phyloP scores from a whole-genome alignment of 768 basidiomycete genomes.

The Trametes gibbosa region DNA sequence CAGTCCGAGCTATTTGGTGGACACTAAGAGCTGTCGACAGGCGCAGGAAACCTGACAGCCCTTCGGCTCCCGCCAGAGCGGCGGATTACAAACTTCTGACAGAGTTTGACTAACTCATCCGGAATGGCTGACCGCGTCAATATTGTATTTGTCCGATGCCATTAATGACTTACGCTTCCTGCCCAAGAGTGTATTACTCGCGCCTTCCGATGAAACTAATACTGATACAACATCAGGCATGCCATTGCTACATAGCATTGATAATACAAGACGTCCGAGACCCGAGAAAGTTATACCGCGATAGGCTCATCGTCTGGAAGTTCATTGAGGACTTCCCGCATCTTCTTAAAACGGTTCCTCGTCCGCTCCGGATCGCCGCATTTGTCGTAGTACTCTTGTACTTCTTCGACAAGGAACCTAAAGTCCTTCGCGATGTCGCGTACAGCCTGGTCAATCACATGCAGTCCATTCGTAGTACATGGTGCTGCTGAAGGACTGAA shows the following conservation, averaged over 20 bases:
- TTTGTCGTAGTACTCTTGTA: slow-evolving; percentile 73
- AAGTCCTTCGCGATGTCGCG: slow-evolving; percentile 65
- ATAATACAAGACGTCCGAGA: background rate
- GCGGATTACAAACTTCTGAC: slow-evolving; percentile 65
- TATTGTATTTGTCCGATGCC: background rate
- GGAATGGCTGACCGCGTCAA: background rate
- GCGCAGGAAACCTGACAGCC: slow-evolving; percentile 75
- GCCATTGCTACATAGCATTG: background rate
- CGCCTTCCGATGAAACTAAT: background rate
- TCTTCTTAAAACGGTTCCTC: slow-evolving; percentile 58
- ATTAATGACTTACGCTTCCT: background rate
- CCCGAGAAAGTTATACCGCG: background rate
- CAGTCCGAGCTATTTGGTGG: no score
- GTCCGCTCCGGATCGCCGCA: slow-evolving; percentile 71
- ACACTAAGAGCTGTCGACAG: slow-evolving; percentile 36
- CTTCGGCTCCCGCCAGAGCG: slow-evolving; percentile 73
- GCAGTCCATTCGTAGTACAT: slow-evolving; percentile 32
- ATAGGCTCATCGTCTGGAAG: slow-evolving; percentile 21
- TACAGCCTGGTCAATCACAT: slow-evolving; percentile 66
- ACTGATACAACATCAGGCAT: slow-evolving; percentile 4
- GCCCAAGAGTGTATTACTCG: background rate
- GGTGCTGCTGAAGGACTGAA: slow-evolving; percentile 8
- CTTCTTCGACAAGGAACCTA: slow-evolving; percentile 73
- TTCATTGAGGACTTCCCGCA: slow-evolving; percentile 47
- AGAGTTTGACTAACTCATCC: slow-evolving; percentile 48